phyloP scores from a whole-genome alignment of 495 filamentous ascomycete species.

The Lindgomyces ingoldianus region DNA sequence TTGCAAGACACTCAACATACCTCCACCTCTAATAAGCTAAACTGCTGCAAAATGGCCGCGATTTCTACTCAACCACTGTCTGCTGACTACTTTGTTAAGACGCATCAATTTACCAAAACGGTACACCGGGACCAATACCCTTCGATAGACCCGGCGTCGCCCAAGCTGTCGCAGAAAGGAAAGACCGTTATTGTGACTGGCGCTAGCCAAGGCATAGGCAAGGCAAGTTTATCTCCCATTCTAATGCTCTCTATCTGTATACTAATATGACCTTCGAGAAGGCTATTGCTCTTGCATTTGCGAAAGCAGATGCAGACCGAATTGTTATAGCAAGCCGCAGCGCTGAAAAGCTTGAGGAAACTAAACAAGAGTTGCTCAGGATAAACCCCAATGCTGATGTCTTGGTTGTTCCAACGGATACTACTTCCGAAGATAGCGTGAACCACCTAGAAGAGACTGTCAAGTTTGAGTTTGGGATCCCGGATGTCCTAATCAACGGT shows the following conservation, averaged over 20 bases:
- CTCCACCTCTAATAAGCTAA: too few species aligned
- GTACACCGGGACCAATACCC: not conserved
- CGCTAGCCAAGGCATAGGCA: not conserved
- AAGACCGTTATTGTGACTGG: not conserved
- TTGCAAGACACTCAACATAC: too few species aligned
- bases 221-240: too few species aligned
- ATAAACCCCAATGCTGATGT: not conserved
- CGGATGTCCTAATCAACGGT: conserved; percentile 10
- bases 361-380: not conserved
- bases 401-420: not conserved
- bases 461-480: conserved; percentile 8
- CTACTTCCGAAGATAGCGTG: not conserved
- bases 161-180: not conserved
- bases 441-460: conserved; percentile 6
- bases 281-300: conserved; percentile 11
- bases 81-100: conserved; percentile 3
- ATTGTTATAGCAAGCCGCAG: conserved; percentile 4
- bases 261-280: too few species aligned
- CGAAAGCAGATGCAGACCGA: not conserved
- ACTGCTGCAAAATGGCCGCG: too few species aligned
- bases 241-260: too few species aligned
- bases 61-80: too few species aligned
- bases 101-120: not conserved
- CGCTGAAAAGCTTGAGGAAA: conserved; percentile 6
- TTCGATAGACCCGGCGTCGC: not conserved